A percentile compares a stretch with the other conserved stretches of the same genome.
Conservation (phyloP, 2,329 filamentous ascomycete species). For the Sarocladium brachiariae region DNA sequence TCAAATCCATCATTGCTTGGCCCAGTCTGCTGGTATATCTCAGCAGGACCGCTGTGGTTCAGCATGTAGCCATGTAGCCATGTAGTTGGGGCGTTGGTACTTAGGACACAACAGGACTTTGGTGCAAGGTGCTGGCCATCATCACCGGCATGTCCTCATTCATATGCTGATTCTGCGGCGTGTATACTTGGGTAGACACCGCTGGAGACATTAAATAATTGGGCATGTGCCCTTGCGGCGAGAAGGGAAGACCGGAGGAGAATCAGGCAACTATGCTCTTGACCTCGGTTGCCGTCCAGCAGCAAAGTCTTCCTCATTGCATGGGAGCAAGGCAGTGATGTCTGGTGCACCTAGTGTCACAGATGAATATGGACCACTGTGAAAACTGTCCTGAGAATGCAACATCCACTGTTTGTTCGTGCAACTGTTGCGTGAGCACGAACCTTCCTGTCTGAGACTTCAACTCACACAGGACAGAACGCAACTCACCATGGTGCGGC, state of each 20-base stretch:
- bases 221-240: slow-evolving; percentile 10
- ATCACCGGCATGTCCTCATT: slow-evolving; percentile 33
- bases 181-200: slow-evolving; percentile 13
- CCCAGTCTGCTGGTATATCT: slow-evolving; percentile 16
- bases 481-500: slow-evolving; percentile 44
- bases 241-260: slow-evolving; percentile 35
- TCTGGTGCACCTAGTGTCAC: slow-evolving; percentile 44
- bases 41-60: neutral
- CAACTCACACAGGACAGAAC: slow-evolving; percentile 5
- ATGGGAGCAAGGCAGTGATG: slow-evolving; percentile 47
- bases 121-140: slow-evolving; percentile 33
- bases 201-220: slow-evolving; percentile 15
- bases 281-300: slow-evolving; percentile 38
- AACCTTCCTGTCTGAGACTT: neutral
- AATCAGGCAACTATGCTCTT: slow-evolving; percentile 47
- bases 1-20: slow-evolving; percentile 40
- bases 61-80: slow-evolving; percentile 7
- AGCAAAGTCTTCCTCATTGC: slow-evolving; percentile 45
- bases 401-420: slow-evolving; percentile 45
- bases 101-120: neutral
- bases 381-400: slow-evolving; percentile 51
- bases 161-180: slow-evolving; percentile 16
- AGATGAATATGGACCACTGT: slow-evolving; percentile 45
- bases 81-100: neutral
- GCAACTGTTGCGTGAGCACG: neutral